Evolutionary conservation across 2,329 filamentous ascomycete genomes (phyloP), one percentile per base, ranked within the genome.

Genomic region (Aspergillus arachidicola): DNA sequence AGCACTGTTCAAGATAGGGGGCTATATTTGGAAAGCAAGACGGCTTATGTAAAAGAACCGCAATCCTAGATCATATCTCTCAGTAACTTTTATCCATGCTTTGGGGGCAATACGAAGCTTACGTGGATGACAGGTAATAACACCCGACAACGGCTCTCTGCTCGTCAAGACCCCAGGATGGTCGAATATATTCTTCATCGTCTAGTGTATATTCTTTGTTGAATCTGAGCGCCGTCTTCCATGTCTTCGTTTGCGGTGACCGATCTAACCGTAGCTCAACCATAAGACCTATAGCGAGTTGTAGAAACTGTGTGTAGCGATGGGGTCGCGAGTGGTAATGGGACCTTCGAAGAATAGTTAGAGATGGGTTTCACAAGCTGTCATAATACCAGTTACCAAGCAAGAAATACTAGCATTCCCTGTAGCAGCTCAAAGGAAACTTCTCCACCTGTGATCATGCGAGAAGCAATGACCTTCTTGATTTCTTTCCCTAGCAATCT

Each of bases 81-180:
- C 28, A n/a, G 30, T 14, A 9, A n/a, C 7, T 1, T 19, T 6
- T 7, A 7, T 19, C 5, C 16, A 19, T 19, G 16, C 3, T 2
- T 10, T 41, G 16, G 7, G 14, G 16, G 14, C 6, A 41, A 41
- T 19, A 41, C 1, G 7, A 41, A 28, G 23, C 64, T 60, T 67
- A 81, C 80, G 75, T 74, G 6, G 79, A 80, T 12, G 78, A 77
- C 14, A 83, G 68, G 63, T 80, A 81, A 64, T 79, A 83, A 32
- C 79, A 77, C 4, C 80, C 81, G 4, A 78, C 76, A 14, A 81
- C 73, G 2, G 81, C 80, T 54, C 81, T 75, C 58, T 81, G 77
- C 59, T 81, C 80, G 28, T 82, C 81, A n/a, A 66, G 61, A 3
- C 76, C 73, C 72, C 73, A 76, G 16, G 66, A 64, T 32, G 56